Percentiles rank a stretch among this genome's conserved stretches.
phyloP scores from a whole-genome alignment of 345 rosid genomes.

The Zanthoxylum bungeanum region DNA sequence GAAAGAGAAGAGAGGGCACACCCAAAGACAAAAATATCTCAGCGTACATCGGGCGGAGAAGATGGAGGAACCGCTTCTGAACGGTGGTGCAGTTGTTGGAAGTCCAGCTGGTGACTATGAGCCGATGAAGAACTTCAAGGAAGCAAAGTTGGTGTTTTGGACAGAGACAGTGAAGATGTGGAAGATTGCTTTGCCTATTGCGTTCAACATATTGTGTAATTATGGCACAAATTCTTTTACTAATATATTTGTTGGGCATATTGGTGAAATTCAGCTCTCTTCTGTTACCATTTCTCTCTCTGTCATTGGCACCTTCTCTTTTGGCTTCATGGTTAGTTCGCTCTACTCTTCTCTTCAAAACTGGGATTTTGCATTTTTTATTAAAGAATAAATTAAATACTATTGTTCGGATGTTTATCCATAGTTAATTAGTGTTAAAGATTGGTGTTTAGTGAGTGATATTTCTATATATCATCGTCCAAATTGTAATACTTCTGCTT shows the following conservation, averaged over 20 bases:
- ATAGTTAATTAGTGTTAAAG: too few relatives aligned
- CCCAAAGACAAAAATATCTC: background rate
- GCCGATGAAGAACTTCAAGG: constrained; percentile 40
- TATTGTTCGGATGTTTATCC: too few relatives aligned
- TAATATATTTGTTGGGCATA: constrained; percentile 64
- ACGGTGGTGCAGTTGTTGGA: too few relatives aligned
- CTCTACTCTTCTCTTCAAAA: background rate
- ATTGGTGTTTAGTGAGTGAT: too few relatives aligned
- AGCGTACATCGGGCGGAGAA: background rate
- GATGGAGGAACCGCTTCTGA: constrained; percentile 58
- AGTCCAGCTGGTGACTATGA: constrained; percentile 35
- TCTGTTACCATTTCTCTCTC: constrained; percentile 62
- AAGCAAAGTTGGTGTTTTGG: constrained; percentile 37
- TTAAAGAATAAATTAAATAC: too few relatives aligned
- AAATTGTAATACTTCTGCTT: too few relatives aligned
- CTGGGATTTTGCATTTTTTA: too few relatives aligned
- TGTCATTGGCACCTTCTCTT: constrained; percentile 71
- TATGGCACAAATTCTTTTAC: constrained; percentile 53
- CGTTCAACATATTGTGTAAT: constrained; percentile 48
- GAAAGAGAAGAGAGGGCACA: background rate
- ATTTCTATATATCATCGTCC: too few relatives aligned
- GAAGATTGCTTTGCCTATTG: constrained; percentile 60
- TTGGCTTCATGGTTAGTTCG: constrained; percentile 59
- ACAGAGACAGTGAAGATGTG: constrained; percentile 56
- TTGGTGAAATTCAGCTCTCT: constrained; percentile 65